phyloP scores from a whole-genome alignment of 495 filamentous ascomycete genomes.

The Pyrenula massariospora region DNA sequence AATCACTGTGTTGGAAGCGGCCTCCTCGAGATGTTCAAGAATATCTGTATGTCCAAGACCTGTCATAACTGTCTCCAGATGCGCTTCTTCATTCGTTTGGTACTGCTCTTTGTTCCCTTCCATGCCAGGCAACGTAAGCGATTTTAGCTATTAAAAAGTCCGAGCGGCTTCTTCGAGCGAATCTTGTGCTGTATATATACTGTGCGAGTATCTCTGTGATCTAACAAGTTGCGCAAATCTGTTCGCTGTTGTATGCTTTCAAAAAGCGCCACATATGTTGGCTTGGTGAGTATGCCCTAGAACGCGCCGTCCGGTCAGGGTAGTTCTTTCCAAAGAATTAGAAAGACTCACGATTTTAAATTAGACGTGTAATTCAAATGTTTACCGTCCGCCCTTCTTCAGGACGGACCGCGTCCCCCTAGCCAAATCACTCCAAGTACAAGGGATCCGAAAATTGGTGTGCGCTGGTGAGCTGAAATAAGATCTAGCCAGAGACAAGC shows the following conservation, averaged over 20 bases:
- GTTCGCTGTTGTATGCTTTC: too few species aligned
- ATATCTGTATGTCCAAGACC: not conserved
- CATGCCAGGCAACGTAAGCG: not conserved
- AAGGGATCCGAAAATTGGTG: not conserved
- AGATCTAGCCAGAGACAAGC: not conserved
- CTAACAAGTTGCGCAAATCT: constrained; percentile 8
- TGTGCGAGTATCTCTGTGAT: constrained; percentile 20
- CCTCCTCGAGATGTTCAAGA: not conserved
- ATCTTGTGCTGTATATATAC: not conserved
- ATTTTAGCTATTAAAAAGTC: not conserved
- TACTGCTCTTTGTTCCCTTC: not conserved
- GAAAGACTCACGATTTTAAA: constrained; percentile 1
- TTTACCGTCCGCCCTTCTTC: constrained; percentile 50
- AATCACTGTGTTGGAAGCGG: constrained; percentile 5
- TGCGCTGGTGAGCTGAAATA: not conserved
- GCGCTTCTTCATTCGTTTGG: not conserved
- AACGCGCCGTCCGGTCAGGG: not conserved
- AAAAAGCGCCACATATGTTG: too few species aligned
- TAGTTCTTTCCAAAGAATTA: not conserved
- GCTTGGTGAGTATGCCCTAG: not conserved
- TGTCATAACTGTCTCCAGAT: not conserved
- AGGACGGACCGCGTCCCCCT: constrained; percentile 47
- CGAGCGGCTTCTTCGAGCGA: not conserved
- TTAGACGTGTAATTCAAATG: too few species aligned
- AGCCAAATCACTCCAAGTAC: constrained; percentile 28